Evolutionary conservation across 441 rosid species (phyloP).

Genomic region (Sinapis alba): DNA sequence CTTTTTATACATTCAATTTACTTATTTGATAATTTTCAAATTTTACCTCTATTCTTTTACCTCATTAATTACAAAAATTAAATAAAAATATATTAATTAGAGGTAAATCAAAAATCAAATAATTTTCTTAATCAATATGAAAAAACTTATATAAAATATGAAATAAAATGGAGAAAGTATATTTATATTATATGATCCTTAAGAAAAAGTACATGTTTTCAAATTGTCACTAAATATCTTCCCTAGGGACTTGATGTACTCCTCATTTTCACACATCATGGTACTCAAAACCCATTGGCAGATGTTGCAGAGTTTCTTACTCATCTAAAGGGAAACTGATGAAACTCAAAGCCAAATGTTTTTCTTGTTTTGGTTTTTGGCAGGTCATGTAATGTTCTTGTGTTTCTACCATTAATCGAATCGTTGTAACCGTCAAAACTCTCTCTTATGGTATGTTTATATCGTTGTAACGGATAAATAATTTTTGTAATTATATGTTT

Average conservation of each 20-base stretch:
- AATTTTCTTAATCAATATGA: neutral
- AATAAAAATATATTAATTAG: too few species aligned
- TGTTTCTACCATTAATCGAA: conserved; percentile 5
- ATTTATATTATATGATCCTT: neutral
- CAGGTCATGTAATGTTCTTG: conserved; percentile 16
- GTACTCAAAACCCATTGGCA: conserved; percentile 8
- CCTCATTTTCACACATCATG: conserved; percentile 33
- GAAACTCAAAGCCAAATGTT: neutral
- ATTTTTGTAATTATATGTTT: neutral
- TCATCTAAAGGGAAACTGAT: conserved; percentile 5
- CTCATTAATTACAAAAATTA: too few species aligned
- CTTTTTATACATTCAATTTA: too few species aligned
- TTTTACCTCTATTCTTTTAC: too few species aligned
- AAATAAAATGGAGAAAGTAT: neutral
- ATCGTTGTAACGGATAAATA: conserved; percentile 1
- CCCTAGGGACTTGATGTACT: conserved; percentile 37
- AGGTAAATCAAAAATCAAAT: too few species aligned
- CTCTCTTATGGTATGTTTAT: neutral
- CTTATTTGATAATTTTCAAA: too few species aligned
- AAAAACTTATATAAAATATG: neutral
- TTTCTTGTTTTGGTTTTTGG: conserved; percentile 12
- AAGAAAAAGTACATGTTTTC: neutral
- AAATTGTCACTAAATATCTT: neutral
- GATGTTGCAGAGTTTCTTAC: conserved; percentile 5
- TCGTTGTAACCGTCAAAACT: conserved; percentile 17